Conservation (phyloP, 176 grass and related monocot genomes). For the Oryza longistaminata region DNA sequence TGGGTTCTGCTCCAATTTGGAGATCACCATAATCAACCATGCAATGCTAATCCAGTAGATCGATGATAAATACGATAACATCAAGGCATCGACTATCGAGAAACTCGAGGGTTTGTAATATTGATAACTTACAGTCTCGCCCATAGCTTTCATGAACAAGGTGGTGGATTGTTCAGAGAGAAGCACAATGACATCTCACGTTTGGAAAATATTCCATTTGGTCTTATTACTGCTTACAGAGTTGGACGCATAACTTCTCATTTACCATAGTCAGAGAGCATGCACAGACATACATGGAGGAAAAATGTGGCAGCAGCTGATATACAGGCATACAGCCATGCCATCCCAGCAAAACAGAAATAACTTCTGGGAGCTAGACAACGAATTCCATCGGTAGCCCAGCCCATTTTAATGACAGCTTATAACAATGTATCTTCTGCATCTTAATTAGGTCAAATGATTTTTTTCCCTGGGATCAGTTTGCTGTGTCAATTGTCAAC, state of each 20-base stretch:
- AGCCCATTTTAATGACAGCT: conserved; percentile 23
- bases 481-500: conserved; percentile 12
- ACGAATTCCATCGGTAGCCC: not conserved
- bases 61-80: not conserved
- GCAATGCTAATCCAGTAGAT: not conserved
- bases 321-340: not conserved
- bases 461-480: conserved; percentile 1
- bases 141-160: no score
- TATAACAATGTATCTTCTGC: conserved; percentile 7
- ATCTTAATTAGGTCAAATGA: conserved; percentile 27
- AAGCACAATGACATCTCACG: no score
- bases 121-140: not conserved
- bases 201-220: not conserved
- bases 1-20: not conserved
- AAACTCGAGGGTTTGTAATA: not conserved
- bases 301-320: not conserved
- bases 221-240: not conserved
- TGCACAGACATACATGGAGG: not conserved
- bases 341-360: not conserved
- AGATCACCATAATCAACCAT: not conserved
- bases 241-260: not conserved
- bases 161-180: not conserved
- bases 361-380: not conserved
- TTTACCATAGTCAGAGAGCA: not conserved
- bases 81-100: not conserved